Evolutionary conservation across 768 basidiomycete genomes (phyloP), one percentile per base, ranked within the genome.

Genomic region (Paxillus ammoniavirescens): DNA sequence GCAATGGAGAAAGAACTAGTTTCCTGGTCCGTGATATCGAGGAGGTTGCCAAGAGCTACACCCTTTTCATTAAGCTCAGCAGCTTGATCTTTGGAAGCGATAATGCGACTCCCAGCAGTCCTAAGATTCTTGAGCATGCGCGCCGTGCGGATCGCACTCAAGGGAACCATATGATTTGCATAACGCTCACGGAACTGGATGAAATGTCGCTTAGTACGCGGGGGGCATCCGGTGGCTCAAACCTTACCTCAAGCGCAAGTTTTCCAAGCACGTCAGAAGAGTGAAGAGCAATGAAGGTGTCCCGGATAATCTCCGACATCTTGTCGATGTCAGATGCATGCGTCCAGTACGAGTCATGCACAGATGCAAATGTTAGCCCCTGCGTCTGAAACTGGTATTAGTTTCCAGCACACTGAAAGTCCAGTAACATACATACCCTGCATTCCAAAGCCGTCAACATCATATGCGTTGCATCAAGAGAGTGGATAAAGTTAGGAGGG

Each of bases 301-400:
- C 89, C 28, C 96, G 88, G 62, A 98, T 96, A 61, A 90, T 78
- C 44, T 76, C 77, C 0, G 92, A 90, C 93, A 98, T 96, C 48
- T 83, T 73, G 71, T 97, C 91, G 50, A 98, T 87, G 59, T 79
- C 82, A 42, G 75, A 82, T 0, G 97, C 89, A 65, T 99, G 97
- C 4, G 96, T 98, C 97, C 97, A 99, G 73, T 98, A 99, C 1
- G 97, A 98, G 66, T 99, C 97, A 66, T 99, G 97, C 10, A 99
- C 97, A 1, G 93, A 91, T 1, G 96, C 95, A 68, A 98, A 98
- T 0, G 87, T 86, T 59, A 99, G 64, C 36, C 76, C 78, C 63
- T 81, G 82, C 12, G 85, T 81, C 90, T 93, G 61, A 2, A 37
- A 49, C 9, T 12, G 36, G 12, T 31, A 8, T 68, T 42, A 48